Evolutionary conservation across 2,329 filamentous ascomycete genomes (phyloP), one percentile per base, ranked within the genome.

Genomic region (Gnomoniopsis smithogilvyi): DNA sequence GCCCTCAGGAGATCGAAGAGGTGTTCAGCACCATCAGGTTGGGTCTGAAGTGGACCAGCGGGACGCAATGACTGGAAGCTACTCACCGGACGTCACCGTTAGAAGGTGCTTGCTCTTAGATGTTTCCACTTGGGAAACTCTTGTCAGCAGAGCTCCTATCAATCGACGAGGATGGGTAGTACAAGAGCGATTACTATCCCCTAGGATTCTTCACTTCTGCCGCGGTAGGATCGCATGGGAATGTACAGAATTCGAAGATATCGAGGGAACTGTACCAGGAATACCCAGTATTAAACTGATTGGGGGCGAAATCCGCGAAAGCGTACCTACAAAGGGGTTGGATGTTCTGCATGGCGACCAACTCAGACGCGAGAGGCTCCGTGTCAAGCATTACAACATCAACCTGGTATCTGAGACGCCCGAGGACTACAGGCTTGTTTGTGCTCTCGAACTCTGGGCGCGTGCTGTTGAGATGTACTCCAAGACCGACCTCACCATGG

Each of bases 111-210:
- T 58, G 12, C 12, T 58, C 7, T 1, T 58, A 26, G 56, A 58
- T 21, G 45, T 48, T 8, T 58, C 50, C 11, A 54, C 22, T 45
- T 59, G 57, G 57, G 57, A 54, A 22, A 51, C 15, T 24, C 15
- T 55, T 4, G 58, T 59, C 6, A 41, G 51, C 21, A 36, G 46
- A 8, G 58, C 58, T 1, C 52, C 52, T 1, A 26, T 66, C 19
- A 65, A 65, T 33, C 56, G 51, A 1, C 56, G 67, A 3, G 64
- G 55, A 6, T 68, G 67, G 67, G 66, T 67, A 2, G 56, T 64
- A 26, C 67, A 68, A 54, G 67, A 68, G 33, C 54, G 66, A 4
- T 48, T 67, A 17, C 56, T 68, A 3, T 56, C 67, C 2, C 62
- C 63, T 6, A 43, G 67, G 1, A 51, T 67, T 10, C 43, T 68